Conservation (phyloP, 305 asterid genomes). For the Solanum chacoense region DNA sequence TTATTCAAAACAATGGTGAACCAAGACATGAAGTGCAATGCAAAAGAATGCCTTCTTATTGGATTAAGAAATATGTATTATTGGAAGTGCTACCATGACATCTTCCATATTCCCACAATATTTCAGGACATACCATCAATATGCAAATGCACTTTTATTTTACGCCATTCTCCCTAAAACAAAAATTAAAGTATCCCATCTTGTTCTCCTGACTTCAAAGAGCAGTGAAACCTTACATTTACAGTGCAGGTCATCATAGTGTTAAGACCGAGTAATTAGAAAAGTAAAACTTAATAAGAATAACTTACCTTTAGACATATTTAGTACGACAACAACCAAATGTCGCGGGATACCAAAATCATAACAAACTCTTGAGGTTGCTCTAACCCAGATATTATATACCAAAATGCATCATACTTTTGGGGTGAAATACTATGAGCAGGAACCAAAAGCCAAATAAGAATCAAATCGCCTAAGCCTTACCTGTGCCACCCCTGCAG, state of each 20-base stretch:
- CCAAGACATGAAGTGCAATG: neutral
- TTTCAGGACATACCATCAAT: neutral
- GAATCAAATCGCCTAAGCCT: constrained; percentile 1
- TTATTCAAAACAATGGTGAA: neutral
- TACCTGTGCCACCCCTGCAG: constrained; percentile 70
- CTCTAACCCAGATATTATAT: neutral
- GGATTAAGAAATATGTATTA: neutral
- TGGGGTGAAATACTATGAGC: neutral
- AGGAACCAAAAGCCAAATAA: neutral
- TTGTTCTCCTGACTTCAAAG: neutral
- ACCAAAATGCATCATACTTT: neutral
- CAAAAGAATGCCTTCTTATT: neutral
- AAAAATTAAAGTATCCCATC: neutral
- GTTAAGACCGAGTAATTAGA: neutral
- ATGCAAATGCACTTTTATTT: neutral
- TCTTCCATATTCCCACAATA: neutral
- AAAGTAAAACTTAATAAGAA: neutral
- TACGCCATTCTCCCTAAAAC: neutral
- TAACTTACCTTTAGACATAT: neutral
- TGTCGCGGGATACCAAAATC: neutral
- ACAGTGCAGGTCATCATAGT: neutral
- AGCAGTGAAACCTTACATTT: neutral
- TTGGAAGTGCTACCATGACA: neutral
- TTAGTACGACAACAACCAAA: neutral
- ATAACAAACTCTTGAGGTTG: neutral